These are phyloP conservation scores for Fusarium xylarioides DNA, from an alignment of 2,329 filamentous ascomycete genomes.

Conservation along the genomic window DNA sequence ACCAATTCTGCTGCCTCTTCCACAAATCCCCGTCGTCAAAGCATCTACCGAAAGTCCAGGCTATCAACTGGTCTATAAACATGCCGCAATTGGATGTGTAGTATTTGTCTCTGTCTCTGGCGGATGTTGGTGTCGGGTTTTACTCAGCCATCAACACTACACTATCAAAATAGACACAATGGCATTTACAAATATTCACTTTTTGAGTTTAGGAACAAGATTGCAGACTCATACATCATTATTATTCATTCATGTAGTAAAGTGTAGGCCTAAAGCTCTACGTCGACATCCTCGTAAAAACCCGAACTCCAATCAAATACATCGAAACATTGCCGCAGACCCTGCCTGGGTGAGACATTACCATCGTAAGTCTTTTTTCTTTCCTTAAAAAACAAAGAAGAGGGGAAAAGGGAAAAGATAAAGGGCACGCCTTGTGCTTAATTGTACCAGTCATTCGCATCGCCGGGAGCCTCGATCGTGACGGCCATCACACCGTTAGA, in stretches of 20 bases:
- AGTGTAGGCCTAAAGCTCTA: background rate
- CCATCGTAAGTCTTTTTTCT: no score
- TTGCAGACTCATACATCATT: background rate
- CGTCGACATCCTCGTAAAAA: background rate
- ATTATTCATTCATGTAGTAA: background rate
- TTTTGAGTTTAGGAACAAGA: fast-evolving
- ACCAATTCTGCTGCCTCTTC: background rate
- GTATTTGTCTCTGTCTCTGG: background rate
- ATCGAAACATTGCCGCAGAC: background rate
- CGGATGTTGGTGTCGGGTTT: fast-evolving
- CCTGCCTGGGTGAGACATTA: background rate
- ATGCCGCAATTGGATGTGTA: background rate
- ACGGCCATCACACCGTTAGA: background rate
- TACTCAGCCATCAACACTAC: fast-evolving
- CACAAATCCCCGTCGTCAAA: background rate
- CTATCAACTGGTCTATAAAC: fast-evolving
- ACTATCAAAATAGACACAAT: fast-evolving
- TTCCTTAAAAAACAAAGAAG: background rate
- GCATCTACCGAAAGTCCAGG: fast-evolving
- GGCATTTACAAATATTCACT: fast-evolving
- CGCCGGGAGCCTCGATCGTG: background rate
- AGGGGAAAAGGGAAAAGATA: background rate
- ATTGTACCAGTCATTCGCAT: background rate
- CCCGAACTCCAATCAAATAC: background rate
- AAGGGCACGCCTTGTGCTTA: no score